Base-by-base conservation (phyloP, 306 rosid genomes). In the Calophaca sinica region DNA sequence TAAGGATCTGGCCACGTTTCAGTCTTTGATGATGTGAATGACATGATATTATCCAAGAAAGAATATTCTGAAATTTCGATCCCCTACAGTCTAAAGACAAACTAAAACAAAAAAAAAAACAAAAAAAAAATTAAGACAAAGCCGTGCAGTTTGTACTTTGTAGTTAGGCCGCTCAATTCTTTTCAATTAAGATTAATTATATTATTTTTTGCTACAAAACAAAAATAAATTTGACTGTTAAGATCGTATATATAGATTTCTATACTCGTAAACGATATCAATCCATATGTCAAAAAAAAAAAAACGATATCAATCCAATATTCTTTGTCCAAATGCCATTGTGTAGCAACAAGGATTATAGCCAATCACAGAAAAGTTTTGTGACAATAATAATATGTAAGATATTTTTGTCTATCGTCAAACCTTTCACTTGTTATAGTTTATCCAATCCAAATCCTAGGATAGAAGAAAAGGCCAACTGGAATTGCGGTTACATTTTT, bases 1-100 rank as follows among this genome's bases (percentile, higher is more conserved):
- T 14, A 9, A 14, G 9, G 61, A 33, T 50, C 10, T 13, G 1
- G 61, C 74, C 74, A 68, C 74, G 74, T 68, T 13, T 15, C 10
- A 8, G 5, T 12, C 11, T 31, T 2, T 15, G 5, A 33, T 33
- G 26, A 33, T 6, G 33, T 9, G 5, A 28, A 48, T 12, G 4
- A 8, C 5, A 1, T 42, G 53, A 50, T 50, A 48, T 73, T 20
- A 20, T 33, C 32, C 28, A 20, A 20, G 26, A 20, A 9, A 48
- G 80, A 75, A 54, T 53, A 65, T 58, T 29, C 59, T 11, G 6
- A 10, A 48, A 5, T 11, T 38, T 38, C 42, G 42, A 38, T 38
- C 42, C 42, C 42, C 42, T 38, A 38, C 6, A 38, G 42, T 48
- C 52, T 48, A n/a, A 11, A 20, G 26, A 20, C 26, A 20, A 20